Conservation (phyloP, 73 alveolate genomes). For the Blepharisma stoltei region DNA sequence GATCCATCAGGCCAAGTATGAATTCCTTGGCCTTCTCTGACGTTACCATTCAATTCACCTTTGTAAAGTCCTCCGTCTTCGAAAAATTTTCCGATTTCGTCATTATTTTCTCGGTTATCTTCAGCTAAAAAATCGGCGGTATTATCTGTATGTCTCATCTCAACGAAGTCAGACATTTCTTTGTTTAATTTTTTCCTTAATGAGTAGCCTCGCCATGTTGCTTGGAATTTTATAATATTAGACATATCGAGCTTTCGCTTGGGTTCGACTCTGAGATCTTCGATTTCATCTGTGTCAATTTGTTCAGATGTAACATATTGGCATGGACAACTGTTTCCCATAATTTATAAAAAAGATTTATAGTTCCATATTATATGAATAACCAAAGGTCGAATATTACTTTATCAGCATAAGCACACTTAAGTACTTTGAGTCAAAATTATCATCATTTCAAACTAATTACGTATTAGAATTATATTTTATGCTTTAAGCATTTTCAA, state of each 20-base stretch:
- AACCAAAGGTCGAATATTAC: too few relatives aligned
- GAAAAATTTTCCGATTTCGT: too few relatives aligned
- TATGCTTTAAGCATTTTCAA: too few relatives aligned
- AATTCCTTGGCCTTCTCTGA: slow-evolving; percentile 9
- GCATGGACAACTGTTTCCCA: slow-evolving; percentile 19
- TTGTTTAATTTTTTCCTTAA: neutral
- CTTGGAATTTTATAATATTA: slow-evolving; percentile 11
- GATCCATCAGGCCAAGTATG: slow-evolving; percentile 15
- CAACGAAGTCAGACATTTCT: too few relatives aligned
- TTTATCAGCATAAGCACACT: too few relatives aligned
- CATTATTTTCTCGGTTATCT: too few relatives aligned
- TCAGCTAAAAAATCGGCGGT: too few relatives aligned
- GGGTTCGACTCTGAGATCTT: neutral
- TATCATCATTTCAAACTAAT: too few relatives aligned
- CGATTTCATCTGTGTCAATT: neutral
- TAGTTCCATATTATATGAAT: too few relatives aligned
- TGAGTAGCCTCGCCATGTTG: slow-evolving; percentile 24
- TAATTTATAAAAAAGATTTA: neutral
- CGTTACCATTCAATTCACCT: neutral
- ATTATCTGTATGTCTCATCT: too few relatives aligned
- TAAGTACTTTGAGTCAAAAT: too few relatives aligned
- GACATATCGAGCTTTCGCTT: slow-evolving; percentile 1
- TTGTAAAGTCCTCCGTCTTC: neutral
- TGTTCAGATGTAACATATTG: neutral
- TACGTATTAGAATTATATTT: too few relatives aligned